Conservation (phyloP, 1,139 yeast genomes). For the Debaryomyces subglobosus region DNA sequence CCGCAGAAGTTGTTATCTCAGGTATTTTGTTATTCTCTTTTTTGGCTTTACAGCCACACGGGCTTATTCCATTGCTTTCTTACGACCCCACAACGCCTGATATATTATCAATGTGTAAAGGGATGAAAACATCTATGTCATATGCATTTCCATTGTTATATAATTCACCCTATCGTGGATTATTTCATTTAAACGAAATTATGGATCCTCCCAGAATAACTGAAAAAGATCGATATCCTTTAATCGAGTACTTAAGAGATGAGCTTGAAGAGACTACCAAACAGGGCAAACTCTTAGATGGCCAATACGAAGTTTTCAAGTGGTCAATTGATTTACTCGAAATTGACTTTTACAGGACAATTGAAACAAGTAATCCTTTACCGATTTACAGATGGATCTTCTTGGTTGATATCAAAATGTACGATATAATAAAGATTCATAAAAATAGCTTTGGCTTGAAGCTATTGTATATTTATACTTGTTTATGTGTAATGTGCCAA, state of each 20-base stretch:
- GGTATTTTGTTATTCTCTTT: conserved; percentile 28
- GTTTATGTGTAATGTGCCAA: conserved; percentile 11
- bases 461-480: conserved; percentile 15
- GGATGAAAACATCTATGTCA: conserved; percentile 12
- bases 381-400: conserved; percentile 35
- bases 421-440: conserved; percentile 13
- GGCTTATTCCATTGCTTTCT: conserved; percentile 28
- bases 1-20: conserved; percentile 21
- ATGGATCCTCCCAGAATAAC: conserved; percentile 13
- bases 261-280: conserved; percentile 13
- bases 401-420: conserved; percentile 20
- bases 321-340: conserved; percentile 18
- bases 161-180: conserved; percentile 19
- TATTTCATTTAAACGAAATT: conserved; percentile 16
- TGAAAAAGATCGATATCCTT: conserved; percentile 17
- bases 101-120: conserved; percentile 20
- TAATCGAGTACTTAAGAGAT: conserved; percentile 19
- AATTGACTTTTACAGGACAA: conserved; percentile 17
- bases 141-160: conserved; percentile 17
- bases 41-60: conserved; percentile 32
- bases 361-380: conserved; percentile 25
- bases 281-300: conserved; percentile 14
- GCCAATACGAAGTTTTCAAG: conserved; percentile 14
- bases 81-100: conserved; percentile 19
- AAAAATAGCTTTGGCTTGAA: conserved; percentile 14